Conservation (phyloP, 768 basidiomycete genomes). For the Termitomyces sp. region DNA sequence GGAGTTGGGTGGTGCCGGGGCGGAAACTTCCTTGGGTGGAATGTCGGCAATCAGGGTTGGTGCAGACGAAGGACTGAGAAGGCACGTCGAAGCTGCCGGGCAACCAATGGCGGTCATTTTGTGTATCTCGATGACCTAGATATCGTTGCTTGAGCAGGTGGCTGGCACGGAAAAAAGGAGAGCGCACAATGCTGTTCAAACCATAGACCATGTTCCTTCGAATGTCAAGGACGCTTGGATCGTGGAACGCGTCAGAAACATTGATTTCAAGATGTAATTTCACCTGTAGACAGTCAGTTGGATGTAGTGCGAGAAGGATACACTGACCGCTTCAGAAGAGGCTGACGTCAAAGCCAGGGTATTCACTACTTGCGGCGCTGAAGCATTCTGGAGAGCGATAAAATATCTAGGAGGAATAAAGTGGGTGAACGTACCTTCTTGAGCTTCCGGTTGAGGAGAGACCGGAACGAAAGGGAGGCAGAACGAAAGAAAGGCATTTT, state of each 20-base stretch:
- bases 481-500: not conserved
- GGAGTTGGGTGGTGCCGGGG: not conserved
- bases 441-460: not conserved
- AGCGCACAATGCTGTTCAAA: not conserved
- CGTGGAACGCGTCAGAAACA: not conserved
- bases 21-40: not conserved
- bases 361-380: not conserved
- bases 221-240: not conserved
- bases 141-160: not conserved
- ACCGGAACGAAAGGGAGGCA: not conserved
- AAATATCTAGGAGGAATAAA: not conserved
- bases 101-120: not conserved
- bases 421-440: not conserved
- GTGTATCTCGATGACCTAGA: not conserved
- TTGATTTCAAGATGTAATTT: not conserved
- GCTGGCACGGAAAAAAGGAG: not conserved
- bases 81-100: not conserved
- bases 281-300: not conserved
- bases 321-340: not conserved
- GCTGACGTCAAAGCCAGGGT: not conserved
- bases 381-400: not conserved
- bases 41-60: not conserved
- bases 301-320: not conserved
- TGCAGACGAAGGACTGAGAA: not conserved
- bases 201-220: not conserved